A percentile compares a stretch with the other conserved stretches of the same genome.
These are phyloP conservation scores for Rhodotorula sp. DNA, from an alignment of 1,284 basidiomycete genomes.

Conservation along the genomic window DNA sequence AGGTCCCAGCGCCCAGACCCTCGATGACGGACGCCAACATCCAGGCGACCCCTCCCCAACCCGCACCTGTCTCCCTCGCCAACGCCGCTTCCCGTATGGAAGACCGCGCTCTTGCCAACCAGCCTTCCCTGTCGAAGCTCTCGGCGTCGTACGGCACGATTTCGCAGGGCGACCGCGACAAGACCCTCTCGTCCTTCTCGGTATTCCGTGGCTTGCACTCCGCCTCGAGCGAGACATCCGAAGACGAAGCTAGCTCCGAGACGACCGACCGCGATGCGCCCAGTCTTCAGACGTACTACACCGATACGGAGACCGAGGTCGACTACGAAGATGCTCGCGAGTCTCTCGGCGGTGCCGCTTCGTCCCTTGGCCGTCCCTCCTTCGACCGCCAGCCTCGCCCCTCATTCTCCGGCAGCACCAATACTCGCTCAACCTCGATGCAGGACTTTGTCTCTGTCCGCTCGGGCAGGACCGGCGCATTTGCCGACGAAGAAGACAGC, in stretches of 20 bases:
- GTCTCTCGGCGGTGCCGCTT: conserved; percentile 52
- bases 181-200: conserved; percentile 24
- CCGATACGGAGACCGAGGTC: conserved; percentile 63
- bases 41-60: conserved; percentile 15
- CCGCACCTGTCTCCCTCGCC: not conserved
- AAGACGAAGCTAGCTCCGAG: conserved; percentile 18
- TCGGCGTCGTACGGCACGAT: not conserved
- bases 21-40: conserved; percentile 30
- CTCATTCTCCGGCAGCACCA: conserved; percentile 59
- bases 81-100: conserved; percentile 27
- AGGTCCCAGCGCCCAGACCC: conserved; percentile 11
- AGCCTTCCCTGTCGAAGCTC: conserved; percentile 25
- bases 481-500: conserved; percentile 58
- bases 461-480: conserved; percentile 22
- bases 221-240: conserved; percentile 10
- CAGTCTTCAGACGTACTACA: conserved; percentile 38
- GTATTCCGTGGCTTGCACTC: conserved; percentile 10
- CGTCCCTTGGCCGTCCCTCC: conserved; percentile 10
- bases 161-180: conserved; percentile 14
- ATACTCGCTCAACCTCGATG: conserved; percentile 53
- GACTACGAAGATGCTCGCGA: conserved; percentile 79
- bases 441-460: conserved; percentile 58
- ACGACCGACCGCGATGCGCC: conserved; percentile 37
- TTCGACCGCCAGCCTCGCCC: conserved; percentile 15
- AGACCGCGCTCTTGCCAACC: conserved; percentile 30